Evolutionary conservation across 2,329 filamentous ascomycete genomes (phyloP).

Genomic region (Fusarium coffeatum): DNA sequence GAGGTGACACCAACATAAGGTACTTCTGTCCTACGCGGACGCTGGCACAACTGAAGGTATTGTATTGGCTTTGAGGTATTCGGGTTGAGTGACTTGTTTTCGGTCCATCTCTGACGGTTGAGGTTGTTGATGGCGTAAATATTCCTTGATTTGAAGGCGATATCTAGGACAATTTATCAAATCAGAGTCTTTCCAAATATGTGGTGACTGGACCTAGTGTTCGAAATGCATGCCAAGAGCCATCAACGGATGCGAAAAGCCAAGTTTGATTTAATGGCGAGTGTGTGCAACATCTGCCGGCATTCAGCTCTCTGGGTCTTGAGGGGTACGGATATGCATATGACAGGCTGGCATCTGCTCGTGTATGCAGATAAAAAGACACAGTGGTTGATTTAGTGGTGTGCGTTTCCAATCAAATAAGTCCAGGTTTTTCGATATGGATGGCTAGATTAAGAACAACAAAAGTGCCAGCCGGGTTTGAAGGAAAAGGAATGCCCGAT

Average conservation of each 20-base stretch:
- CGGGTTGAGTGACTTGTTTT: not conserved
- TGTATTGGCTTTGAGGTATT: not conserved
- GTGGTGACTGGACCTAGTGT: constrained; percentile 31
- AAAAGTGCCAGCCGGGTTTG: constrained; percentile 23
- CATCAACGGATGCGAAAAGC: constrained; percentile 41
- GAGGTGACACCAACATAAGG: constrained; percentile 26
- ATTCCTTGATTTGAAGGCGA: not conserved
- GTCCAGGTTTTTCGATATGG: not conserved
- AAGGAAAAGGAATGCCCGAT: not conserved
- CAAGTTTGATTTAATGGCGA: constrained; percentile 37
- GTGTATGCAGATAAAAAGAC: constrained; percentile 43
- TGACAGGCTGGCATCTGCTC: constrained; percentile 23
- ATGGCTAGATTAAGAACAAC: not conserved
- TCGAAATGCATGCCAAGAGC: constrained; percentile 31
- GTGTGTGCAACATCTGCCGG: constrained; percentile 44
- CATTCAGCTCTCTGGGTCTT: constrained; percentile 40
- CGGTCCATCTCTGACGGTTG: not conserved
- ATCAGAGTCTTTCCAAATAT: constrained; percentile 15
- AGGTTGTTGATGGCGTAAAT: not conserved
- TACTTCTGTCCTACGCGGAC: constrained; percentile 16
- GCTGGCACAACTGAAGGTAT: not conserved
- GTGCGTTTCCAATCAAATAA: constrained; percentile 22
- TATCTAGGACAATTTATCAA: not conserved
- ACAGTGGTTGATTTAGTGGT: constrained; percentile 37
- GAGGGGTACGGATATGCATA: constrained; percentile 30